Base-by-base conservation (phyloP, 805 yeast genomes). In the Pichia ethanolica region DNA sequence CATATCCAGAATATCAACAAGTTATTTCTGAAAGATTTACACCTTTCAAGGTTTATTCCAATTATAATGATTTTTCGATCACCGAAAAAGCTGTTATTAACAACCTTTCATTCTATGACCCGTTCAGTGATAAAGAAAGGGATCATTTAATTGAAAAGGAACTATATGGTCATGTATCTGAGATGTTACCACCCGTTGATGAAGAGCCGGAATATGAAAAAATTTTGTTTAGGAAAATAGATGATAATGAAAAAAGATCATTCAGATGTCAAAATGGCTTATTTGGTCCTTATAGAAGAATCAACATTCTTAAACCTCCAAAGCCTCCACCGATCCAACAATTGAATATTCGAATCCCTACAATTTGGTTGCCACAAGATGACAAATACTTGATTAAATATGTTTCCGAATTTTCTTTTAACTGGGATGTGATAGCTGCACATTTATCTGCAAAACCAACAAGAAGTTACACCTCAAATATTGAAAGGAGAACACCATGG, bases 401-500 rank as follows among this genome's bases (percentile, higher is more conserved):
- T 50, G 95, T 88, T 35, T 86, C 89, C 28, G 89, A 89, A 54
- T 90, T 82, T 63, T 81, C 87, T 8, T 89, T 88, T 70, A 93
- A 93, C 62, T 93, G 99, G 99, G 89, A 83, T 53, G 76, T 90
- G 45, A 88, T 93, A 26, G 81, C 97, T 3, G 86, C 90, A 7
- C 87, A 86, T 61, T 70, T 93, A 63, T 76, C 85, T 42, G 75
- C 83, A 2, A 72, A 76, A 45, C 78, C 89, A 3, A 78, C 88
- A 0, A 74, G 80, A 55, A 78, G 83, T 12, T 89, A 88, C 64
- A 78, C 82, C 37, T 86, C 98, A 0, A 89, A 88, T 60, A 88
- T 89, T 50, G 98, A 93, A 65, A 78, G 97, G 60, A 77, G 99
- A 60, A 93, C 98, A 0, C 95, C 99, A 0, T 93, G 99, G 99